These are phyloP conservation scores for Clarireedia hainanense DNA, from an alignment of 2,329 filamentous ascomycete species.

Conservation along the genomic window DNA sequence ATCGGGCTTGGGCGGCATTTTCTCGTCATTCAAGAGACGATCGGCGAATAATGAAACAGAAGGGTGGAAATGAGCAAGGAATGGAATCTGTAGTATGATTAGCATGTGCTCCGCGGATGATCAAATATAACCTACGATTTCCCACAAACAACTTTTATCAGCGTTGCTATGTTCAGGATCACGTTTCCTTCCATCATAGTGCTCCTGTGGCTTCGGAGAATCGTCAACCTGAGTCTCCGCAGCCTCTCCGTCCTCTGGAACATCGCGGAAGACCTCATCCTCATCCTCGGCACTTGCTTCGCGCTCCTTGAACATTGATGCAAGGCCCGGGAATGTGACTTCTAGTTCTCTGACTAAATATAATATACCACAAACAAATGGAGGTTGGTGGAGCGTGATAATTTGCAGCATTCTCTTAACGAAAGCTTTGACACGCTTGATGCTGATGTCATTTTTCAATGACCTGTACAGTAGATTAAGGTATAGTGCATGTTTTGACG, in stretches of 20 bases:
- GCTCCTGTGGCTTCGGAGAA: constrained; percentile 8
- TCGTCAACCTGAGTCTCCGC: constrained; percentile 1
- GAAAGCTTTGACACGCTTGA: constrained; percentile 90
- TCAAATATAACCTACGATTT: constrained; percentile 50
- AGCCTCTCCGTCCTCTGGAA: constrained; percentile 44
- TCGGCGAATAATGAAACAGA: constrained; percentile 80
- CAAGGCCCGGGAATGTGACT: constrained; percentile 70
- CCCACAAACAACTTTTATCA: constrained; percentile 90
- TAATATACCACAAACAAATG: constrained; percentile 88
- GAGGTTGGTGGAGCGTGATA: constrained; percentile 78
- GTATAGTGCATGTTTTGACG: constrained; percentile 93
- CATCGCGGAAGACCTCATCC: constrained; percentile 50
- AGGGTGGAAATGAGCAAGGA: constrained; percentile 80
- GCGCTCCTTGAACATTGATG: constrained; percentile 69
- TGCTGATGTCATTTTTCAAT: constrained; percentile 82
- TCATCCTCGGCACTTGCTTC: constrained; percentile 67
- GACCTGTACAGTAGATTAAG: constrained; percentile 85
- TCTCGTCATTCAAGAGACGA: constrained; percentile 59
- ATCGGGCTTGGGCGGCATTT: constrained; percentile 81
- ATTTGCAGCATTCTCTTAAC: constrained; percentile 88
- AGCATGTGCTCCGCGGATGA: not conserved
- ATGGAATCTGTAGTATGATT: constrained; percentile 42
- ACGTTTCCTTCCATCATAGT: constrained; percentile 84
- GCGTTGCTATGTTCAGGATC: constrained; percentile 89
- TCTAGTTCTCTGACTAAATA: constrained; percentile 81